Percentiles rank a stretch among this genome's conserved stretches.
Conservation (phyloP, 139 green algal species). For the Chlorella sp. region DNA sequence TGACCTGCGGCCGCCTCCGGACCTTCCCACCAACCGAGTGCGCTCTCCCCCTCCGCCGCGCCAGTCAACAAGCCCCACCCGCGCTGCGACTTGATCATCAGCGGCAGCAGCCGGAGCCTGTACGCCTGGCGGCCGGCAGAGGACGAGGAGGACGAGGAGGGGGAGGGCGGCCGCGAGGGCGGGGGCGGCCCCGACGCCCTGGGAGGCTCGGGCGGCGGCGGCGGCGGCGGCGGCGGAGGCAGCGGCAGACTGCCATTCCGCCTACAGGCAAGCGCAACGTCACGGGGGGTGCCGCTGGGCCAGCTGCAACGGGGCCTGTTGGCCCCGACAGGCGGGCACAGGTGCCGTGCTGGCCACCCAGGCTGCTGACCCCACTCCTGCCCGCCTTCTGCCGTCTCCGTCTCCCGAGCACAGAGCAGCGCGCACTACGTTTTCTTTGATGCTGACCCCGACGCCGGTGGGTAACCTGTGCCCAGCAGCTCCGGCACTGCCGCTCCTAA, state of each 20-base stretch:
- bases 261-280: not conserved
- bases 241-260: not conserved
- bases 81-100: constrained; percentile 62
- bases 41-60: too few relatives aligned
- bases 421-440: constrained; percentile 36
- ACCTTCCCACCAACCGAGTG: too few relatives aligned
- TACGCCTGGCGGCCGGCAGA: constrained; percentile 45
- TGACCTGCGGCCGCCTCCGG: too few relatives aligned
- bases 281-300: not conserved
- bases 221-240: constrained; percentile 1
- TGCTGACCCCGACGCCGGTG: constrained; percentile 26
- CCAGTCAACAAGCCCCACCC: constrained; percentile 90
- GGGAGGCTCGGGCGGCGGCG: constrained; percentile 1
- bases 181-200: not conserved
- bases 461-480: constrained; percentile 13
- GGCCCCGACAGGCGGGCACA: not conserved
- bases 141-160: constrained; percentile 7
- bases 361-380: not conserved
- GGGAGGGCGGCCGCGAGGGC: not conserved
- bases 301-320: not conserved
- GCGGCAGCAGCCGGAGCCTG: constrained; percentile 45
- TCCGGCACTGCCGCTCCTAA: constrained; percentile 3
- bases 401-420: constrained; percentile 19
- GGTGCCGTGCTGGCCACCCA: not conserved
- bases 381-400: not conserved